phyloP scores from a whole-genome alignment of 441 rosid species.

The Mallotus japonicus region DNA sequence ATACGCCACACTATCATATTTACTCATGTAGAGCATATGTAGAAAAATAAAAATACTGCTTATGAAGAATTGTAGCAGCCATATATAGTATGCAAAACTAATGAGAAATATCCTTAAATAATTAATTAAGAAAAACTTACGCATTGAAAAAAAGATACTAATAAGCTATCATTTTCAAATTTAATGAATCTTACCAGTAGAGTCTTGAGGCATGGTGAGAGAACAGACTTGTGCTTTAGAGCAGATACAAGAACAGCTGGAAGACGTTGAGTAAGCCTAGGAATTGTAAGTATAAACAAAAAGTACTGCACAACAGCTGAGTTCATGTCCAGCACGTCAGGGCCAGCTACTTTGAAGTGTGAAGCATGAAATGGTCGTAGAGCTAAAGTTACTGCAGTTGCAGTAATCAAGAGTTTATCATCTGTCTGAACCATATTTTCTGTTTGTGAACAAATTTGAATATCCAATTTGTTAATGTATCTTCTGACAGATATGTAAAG shows the following conservation, averaged over 20 bases:
- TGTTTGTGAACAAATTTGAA: conserved; percentile 26
- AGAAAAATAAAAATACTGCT: not conserved
- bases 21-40: not conserved
- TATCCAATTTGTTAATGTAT: conserved; percentile 56
- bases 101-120: not conserved
- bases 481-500: conserved; percentile 64
- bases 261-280: conserved; percentile 66
- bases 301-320: conserved; percentile 57
- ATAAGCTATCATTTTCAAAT: conserved; percentile 22
- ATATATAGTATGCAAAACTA: conserved; percentile 6
- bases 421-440: conserved; percentile 45
- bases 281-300: conserved; percentile 66
- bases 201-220: conserved; percentile 63
- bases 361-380: conserved; percentile 70
- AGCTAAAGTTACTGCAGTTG: conserved; percentile 80
- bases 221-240: conserved; percentile 74
- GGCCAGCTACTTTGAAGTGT: conserved; percentile 31
- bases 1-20: not conserved
- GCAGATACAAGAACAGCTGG: conserved; percentile 83
- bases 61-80: conserved; percentile 3
- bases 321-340: conserved; percentile 29
- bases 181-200: conserved; percentile 64
- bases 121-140: not conserved
- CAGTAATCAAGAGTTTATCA: conserved; percentile 72
- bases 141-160: conserved; percentile 2